These are phyloP conservation scores for Poa annua DNA, from an alignment of 176 grass and related monocot genomes.

Conservation along the genomic window DNA sequence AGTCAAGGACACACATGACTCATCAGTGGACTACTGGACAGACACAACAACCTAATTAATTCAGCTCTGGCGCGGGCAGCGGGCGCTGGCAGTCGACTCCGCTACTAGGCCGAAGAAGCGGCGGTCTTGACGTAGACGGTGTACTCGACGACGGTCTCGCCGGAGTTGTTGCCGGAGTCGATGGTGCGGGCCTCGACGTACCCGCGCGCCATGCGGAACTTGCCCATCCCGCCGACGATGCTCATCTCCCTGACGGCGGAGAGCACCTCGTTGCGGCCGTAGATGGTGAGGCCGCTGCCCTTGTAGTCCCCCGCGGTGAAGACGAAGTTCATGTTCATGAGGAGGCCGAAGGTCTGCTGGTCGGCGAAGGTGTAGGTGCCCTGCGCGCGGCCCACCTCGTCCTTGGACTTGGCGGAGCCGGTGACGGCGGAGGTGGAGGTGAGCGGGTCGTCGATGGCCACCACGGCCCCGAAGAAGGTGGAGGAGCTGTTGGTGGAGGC, in stretches of 20 bases:
- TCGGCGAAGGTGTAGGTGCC: constrained; percentile 64
- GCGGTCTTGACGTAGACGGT: constrained; percentile 52
- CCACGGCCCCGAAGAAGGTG: constrained; percentile 55
- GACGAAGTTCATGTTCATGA: constrained; percentile 82
- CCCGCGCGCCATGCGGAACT: constrained; percentile 61
- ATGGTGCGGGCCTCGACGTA: constrained; percentile 61
- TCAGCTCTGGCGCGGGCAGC: not conserved
- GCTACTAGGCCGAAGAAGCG: not conserved
- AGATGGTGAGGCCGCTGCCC: constrained; percentile 60
- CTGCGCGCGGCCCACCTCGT: constrained; percentile 67
- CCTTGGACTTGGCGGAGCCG: constrained; percentile 16
- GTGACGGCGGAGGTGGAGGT: constrained; percentile 33
- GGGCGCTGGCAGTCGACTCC: too few relatives aligned
- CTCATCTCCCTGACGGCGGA: constrained; percentile 62
- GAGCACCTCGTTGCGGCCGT: constrained; percentile 63
- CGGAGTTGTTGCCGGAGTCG: not conserved
- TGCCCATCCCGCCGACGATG: constrained; percentile 67
- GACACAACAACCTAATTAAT: not conserved
- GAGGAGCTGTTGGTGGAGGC: constrained; percentile 27
- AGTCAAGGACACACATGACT: not conserved
- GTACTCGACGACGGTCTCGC: constrained; percentile 69
- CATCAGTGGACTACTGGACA: not conserved
- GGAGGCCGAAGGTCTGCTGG: constrained; percentile 37
- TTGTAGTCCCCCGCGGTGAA: constrained; percentile 73
- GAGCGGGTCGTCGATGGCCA: constrained; percentile 79